phyloP scores from a whole-genome alignment of 2,329 filamentous ascomycete species.

The Gyromitra esculenta region DNA sequence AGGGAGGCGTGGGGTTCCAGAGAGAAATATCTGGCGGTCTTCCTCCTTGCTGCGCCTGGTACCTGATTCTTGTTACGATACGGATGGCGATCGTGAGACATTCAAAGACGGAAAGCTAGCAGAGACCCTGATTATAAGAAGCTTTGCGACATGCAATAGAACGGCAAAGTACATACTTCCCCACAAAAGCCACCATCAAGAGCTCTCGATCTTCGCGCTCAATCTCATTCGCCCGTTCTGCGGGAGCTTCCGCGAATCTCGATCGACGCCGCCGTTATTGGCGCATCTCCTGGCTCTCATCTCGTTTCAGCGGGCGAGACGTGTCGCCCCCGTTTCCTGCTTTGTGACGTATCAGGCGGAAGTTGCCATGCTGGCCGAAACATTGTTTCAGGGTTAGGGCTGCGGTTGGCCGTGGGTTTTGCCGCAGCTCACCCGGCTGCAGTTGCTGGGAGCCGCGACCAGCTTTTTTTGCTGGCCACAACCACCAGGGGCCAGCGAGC shows the following conservation, averaged over 20 bases:
- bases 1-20: neutral
- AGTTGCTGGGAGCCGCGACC: constrained; percentile 15
- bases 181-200: neutral
- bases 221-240: neutral
- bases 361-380: constrained; percentile 23
- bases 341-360: constrained; percentile 16
- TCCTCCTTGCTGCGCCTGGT: neutral
- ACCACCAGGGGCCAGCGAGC: constrained; percentile 16
- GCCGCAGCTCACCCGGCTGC: constrained; percentile 8
- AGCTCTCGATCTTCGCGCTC: neutral
- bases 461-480: constrained; percentile 35
- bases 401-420: neutral
- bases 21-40: neutral
- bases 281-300: constrained; percentile 1
- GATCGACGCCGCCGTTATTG: constrained; percentile 1
- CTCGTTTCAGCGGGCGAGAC: constrained; percentile 22
- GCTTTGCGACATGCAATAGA: neutral
- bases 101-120: neutral
- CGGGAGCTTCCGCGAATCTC: constrained; percentile 3
- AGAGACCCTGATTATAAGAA: neutral
- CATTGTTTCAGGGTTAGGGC: constrained; percentile 40
- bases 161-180: neutral
- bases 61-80: neutral
- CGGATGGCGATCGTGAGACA: neutral
- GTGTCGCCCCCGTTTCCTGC: constrained; percentile 16